phyloP scores from a whole-genome alignment of 23 red algal genomes.

The Agarophyton chilense region DNA sequence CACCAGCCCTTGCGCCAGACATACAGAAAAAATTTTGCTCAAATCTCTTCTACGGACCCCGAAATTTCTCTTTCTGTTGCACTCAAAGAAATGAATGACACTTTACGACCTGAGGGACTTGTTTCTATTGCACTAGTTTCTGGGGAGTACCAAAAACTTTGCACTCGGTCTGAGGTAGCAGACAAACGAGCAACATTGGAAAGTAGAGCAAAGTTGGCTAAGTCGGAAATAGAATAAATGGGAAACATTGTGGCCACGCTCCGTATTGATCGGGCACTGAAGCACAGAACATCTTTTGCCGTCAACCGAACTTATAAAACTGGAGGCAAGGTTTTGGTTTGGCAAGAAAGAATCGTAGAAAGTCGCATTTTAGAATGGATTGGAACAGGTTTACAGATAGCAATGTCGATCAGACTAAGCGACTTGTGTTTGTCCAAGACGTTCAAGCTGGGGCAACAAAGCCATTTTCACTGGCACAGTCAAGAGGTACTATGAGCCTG shows the following conservation, averaged over 20 bases:
- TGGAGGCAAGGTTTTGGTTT: conserved; percentile 13
- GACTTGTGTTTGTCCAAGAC: conserved; percentile 21
- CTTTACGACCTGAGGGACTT: background rate
- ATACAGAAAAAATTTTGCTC: background rate
- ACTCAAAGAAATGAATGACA: conserved; percentile 32
- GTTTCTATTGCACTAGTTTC: conserved; percentile 21
- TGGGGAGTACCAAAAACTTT: background rate
- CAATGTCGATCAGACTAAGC: background rate
- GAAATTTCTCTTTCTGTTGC: background rate
- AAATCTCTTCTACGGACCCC: background rate
- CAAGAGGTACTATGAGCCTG: background rate
- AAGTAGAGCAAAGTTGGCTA: too few relatives aligned
- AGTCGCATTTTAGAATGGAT: conserved; percentile 33
- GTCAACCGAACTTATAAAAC: background rate
- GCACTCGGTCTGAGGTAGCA: too few relatives aligned
- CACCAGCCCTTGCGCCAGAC: background rate
- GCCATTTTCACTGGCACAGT: background rate
- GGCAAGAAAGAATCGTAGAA: background rate
- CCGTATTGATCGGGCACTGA: background rate
- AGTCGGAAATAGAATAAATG: background rate
- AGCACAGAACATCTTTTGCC: background rate
- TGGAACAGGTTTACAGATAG: background rate
- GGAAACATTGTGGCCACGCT: background rate
- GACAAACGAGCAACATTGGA: background rate
- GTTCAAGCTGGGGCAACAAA: background rate